These are phyloP conservation scores for Boletus insuetus DNA, from an alignment of 768 basidiomycete species.

Conservation along the genomic window DNA sequence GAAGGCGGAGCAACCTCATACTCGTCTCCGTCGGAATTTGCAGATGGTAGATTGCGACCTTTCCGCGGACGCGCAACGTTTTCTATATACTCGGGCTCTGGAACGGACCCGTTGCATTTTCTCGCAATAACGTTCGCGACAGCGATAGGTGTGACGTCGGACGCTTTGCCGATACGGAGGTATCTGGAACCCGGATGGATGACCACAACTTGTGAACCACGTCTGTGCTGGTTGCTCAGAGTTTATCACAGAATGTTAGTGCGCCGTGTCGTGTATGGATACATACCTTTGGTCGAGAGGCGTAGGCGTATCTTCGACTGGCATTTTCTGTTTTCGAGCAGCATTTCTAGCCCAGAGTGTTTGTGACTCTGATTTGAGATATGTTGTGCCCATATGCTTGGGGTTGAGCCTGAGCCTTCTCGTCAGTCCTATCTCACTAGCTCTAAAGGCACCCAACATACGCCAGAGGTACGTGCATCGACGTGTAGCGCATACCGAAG, in stretches of 20 bases:
- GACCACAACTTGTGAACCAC: conserved; percentile 75
- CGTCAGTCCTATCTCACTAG: conserved; percentile 11
- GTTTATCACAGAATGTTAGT: conserved; percentile 21
- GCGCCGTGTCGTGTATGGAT: conserved; percentile 3
- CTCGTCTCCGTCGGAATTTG: conserved; percentile 44
- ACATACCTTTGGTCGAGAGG: conserved; percentile 48
- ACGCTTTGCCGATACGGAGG: conserved; percentile 72
- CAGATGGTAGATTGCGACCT: conserved; percentile 23
- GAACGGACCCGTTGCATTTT: conserved; percentile 47
- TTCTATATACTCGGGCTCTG: conserved; percentile 43
- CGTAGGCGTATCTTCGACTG: conserved; percentile 37
- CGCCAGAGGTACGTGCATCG: conserved; percentile 78
- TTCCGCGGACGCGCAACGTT: conserved; percentile 56
- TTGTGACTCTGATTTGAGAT: conserved; percentile 75
- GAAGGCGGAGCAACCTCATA: conserved; percentile 44
- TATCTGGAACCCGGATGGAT: conserved; percentile 78
- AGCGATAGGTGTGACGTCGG: conserved; percentile 67
- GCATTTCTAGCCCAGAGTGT: conserved; percentile 72
- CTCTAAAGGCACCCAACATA: conserved; percentile 32
- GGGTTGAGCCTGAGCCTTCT: conserved; percentile 58
- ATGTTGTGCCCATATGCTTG: conserved; percentile 75
- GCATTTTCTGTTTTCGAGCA: conserved; percentile 47
- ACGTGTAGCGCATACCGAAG: conserved; percentile 76
- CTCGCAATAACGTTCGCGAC: conserved; percentile 75
- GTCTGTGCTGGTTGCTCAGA: conserved; percentile 43